These are phyloP conservation scores for Ballota nigra DNA, from an alignment of 257 asterid species.

Conservation along the genomic window DNA sequence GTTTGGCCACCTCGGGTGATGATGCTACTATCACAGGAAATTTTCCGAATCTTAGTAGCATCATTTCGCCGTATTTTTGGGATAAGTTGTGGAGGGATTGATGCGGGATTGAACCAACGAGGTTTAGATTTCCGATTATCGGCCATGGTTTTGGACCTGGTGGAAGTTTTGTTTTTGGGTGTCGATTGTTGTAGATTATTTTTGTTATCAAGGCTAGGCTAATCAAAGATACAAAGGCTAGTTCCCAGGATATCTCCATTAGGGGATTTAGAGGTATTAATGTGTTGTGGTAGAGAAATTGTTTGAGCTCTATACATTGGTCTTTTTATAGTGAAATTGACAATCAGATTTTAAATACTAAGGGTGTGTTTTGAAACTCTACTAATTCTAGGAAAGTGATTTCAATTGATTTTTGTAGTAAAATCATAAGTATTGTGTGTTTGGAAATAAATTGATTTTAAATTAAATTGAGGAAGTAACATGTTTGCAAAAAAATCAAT, in stretches of 20 bases:
- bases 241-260: constrained; percentile 7
- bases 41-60: constrained; percentile 36
- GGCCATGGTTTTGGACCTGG: constrained; percentile 38
- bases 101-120: constrained; percentile 16
- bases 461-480: too few relatives aligned
- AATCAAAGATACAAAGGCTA: neutral
- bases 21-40: constrained; percentile 35
- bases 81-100: constrained; percentile 17
- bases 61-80: too few relatives aligned
- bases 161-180: constrained; percentile 10
- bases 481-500: too few relatives aligned
- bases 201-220: constrained; percentile 8
- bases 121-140: constrained; percentile 31
- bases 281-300: neutral
- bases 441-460: too few relatives aligned
- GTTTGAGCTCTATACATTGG: neutral
- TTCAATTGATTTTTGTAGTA: too few relatives aligned
- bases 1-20: constrained; percentile 26
- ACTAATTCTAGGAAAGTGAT: too few relatives aligned
- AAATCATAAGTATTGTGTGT: too few relatives aligned
- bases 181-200: neutral
- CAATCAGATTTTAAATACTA: too few relatives aligned
- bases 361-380: too few relatives aligned
- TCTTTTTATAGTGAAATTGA: too few relatives aligned
- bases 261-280: neutral